phyloP scores from a whole-genome alignment of 805 yeast genomes.

The Saccharomycopsis selenospora region DNA sequence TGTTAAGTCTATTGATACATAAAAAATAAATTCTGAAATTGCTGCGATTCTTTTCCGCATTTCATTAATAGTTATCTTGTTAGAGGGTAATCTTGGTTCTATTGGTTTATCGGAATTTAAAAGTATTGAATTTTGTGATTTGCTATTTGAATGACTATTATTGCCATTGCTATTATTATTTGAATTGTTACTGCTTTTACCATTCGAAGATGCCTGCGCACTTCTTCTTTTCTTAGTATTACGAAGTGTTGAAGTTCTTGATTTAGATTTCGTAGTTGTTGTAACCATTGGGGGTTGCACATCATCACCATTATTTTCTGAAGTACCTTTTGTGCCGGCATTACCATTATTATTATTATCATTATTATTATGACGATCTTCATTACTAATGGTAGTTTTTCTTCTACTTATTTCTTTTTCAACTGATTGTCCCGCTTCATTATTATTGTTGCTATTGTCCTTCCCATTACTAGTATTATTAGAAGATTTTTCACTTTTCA shows the following conservation, averaged over 20 bases:
- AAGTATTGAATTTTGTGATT: slow-evolving; percentile 8
- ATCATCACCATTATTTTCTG: neutral
- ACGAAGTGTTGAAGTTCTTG: neutral
- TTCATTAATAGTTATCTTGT: slow-evolving; percentile 67
- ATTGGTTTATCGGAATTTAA: slow-evolving; percentile 49
- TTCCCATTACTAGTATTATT: neutral
- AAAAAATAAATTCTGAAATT: slow-evolving; percentile 75
- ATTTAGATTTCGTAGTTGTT: slow-evolving; percentile 14
- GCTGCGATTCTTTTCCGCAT: slow-evolving; percentile 86
- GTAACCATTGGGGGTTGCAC: slow-evolving; percentile 6
- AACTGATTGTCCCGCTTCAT: slow-evolving; percentile 23
- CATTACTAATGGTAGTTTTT: slow-evolving; percentile 28
- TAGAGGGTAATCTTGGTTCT: slow-evolving; percentile 77
- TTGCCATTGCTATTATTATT: neutral
- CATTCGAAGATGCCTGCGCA: neutral
- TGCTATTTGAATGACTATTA: slow-evolving; percentile 4
- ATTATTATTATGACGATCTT: neutral
- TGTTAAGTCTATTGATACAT: slow-evolving; percentile 46
- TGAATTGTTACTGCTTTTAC: neutral
- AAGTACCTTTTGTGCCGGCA: neutral
- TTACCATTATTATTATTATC: neutral
- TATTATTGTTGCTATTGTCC: slow-evolving; percentile 3
- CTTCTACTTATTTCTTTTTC: slow-evolving; percentile 28
- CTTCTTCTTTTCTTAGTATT: neutral
- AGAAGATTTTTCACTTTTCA: neutral